Percentiles rank a stretch among this genome's conserved stretches.
Conservation (phyloP, 345 rosid genomes). For the Durio zibethinus region DNA sequence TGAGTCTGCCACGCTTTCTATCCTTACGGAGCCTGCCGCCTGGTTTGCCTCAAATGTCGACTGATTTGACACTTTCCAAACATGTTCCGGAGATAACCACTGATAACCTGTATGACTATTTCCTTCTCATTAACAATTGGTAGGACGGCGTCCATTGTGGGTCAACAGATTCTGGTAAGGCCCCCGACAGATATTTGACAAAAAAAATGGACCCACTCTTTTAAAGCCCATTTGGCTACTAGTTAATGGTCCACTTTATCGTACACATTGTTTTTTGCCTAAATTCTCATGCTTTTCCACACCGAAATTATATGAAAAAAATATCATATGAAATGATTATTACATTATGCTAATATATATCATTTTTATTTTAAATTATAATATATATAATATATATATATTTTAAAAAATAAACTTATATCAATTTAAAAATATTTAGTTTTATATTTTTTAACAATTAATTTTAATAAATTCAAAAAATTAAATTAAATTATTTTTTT, state of each 20-base stretch:
- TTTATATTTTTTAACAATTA: no score
- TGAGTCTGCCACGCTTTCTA: slow-evolving; percentile 1
- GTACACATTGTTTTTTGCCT: neutral
- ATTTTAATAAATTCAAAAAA: no score
- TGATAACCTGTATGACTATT: neutral
- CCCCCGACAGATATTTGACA: slow-evolving; percentile 10
- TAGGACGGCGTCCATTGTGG: slow-evolving; percentile 18
- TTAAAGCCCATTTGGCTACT: neutral
- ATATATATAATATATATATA: no score
- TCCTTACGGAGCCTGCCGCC: neutral
- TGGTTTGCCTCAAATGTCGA: neutral
- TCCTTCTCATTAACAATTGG: slow-evolving; percentile 6
- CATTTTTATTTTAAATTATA: no score
- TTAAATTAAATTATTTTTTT: no score
- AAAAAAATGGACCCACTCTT: neutral
- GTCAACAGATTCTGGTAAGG: slow-evolving; percentile 14
- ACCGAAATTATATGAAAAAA: slow-evolving; percentile 23
- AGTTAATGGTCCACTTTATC: neutral
- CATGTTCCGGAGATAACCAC: neutral
- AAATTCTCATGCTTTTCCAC: neutral
- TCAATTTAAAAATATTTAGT: no score
- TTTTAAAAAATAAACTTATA: no score
- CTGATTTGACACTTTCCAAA: slow-evolving; percentile 9
- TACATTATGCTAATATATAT: no score
- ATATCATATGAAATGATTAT: no score